A percentile compares a stretch with the other conserved stretches of the same genome.
Conservation (phyloP, 371 early-diverging fungal genomes). For the Mortierella sp. region DNA sequence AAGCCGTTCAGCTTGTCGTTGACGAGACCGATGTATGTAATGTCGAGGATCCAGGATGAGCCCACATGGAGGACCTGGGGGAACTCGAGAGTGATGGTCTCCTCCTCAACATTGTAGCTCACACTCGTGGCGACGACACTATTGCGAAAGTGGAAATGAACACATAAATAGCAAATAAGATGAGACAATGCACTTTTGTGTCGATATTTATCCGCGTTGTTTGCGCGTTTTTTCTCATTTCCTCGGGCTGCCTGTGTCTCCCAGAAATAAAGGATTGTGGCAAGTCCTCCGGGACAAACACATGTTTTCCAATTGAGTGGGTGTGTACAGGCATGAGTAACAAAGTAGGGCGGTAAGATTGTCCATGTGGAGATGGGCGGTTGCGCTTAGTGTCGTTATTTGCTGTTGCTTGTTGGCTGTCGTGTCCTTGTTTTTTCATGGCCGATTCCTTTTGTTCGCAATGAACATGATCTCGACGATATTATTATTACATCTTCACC, state of each 20-base stretch:
- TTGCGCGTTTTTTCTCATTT: background rate
- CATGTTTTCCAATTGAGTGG: background rate
- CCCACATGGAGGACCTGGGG: conserved; percentile 36
- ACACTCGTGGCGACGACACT: conserved; percentile 55
- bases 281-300: background rate
- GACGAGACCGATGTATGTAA: conserved; percentile 67
- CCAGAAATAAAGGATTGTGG: background rate
- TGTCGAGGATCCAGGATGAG: conserved; percentile 51
- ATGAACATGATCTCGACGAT: background rate
- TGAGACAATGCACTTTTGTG: background rate
- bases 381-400: background rate
- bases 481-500: background rate
- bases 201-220: background rate
- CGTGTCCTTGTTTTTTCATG: background rate
- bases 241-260: background rate
- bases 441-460: background rate
- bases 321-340: background rate
- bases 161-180: background rate
- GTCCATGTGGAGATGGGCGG: background rate
- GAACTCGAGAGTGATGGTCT: conserved; percentile 51
- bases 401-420: background rate
- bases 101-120: conserved; percentile 52
- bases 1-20: conserved; percentile 91
- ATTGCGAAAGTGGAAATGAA: background rate
- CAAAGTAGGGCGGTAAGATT: background rate